Base-by-base conservation (phyloP, 2,329 filamentous ascomycete species). In the Stagonosporopsis cucurbitacearum region DNA sequence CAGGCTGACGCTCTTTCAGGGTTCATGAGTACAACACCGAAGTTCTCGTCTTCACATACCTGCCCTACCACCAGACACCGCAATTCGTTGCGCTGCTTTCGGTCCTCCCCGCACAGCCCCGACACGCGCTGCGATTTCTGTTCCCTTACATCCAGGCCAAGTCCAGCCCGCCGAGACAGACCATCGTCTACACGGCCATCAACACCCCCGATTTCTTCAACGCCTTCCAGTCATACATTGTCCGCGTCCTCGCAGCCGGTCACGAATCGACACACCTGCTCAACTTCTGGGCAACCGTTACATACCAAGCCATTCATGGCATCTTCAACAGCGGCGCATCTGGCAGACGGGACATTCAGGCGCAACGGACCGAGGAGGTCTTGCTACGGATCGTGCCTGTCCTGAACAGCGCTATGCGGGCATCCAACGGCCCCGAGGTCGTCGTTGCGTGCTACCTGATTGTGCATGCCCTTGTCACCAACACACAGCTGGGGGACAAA, bases 361-460 rank as follows among this genome's bases (percentile, higher is more conserved):
- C 85, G 64, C 88, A 95, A 68, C 90, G 92, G 65, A 88, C 93
- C 63, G 90, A 96, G 70, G 87, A 89, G 66, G 75, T 90, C 13
- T 79, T 98, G 13, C 79, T 96, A 20, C 86, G 78, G 68, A 86
- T 84, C 71, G 82, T 82, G 75, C 92, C 80, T 66, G 78, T 92
- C 2, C 81, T 99, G 28, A 90, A 91, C 57, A 88, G 91, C 60
- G 91, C 89, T 1, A 82, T 98, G 58, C 83, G 88, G 8, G 84
- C 94, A 79, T 87, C 87, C 66, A 87, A 89, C 58, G 87, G 88
- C 0, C 85, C 92, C 0, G 91, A 94, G 59, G 80, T 96, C 37
- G 90, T 93, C 62, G 84, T 96, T 57, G 92, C 90, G 15, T 93
- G 90, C 54, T 98, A 96, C 74, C 96, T 97, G 89, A 87, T 96